Base-by-base conservation (phyloP, 106 monocot genomes). In the Amphibolis antarctica region DNA sequence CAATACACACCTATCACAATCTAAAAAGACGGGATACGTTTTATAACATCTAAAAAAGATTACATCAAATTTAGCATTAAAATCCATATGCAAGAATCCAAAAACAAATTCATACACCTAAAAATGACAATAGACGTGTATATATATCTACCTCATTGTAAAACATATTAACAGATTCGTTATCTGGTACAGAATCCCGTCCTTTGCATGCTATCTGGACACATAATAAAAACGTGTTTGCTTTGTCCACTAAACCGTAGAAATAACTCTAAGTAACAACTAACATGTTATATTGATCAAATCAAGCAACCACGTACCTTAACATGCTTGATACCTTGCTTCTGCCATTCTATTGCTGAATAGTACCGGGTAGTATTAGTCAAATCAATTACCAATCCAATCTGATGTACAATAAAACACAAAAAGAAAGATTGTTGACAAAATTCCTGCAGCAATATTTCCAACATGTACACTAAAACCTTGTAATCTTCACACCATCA, bases 311-410 rank as follows among this genome's bases (percentile, higher is more conserved):
- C 22, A 61, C 76, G 76, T 61, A 86, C 94, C 84, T 89, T 94
- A 47, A 77, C 66, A 78, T 94, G 73, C 58, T 94, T 89, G 51
- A 86, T 86, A 64, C 94, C 94, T 60, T 77, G 86, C 66, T 69
- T 89, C 42, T 77, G 83, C 77, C 77, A 89, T 70, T 94, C 94
- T 67, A 72, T 59, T 63, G 81, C 50, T 42, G 83, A 73, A 78
- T 94, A 94, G 60, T 94, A 94, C 5, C 89, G 78, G 19, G 71
- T 74, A 15, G 83, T 89, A 79, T 94, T 89, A 78, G 94, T 96
- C 74, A 96, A 88, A 67, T 96, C 94, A 71, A 96, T 63, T 25
- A 96, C 86, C 80, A 96, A 69, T 46, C 94, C 94, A 63, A 96
- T 69, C 94, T 89, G 75, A 36, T 53, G 19, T 42, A 71, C 46